phyloP scores from a whole-genome alignment of 2,329 filamentous ascomycete species.

The Ascochyta clinopodiicola region DNA sequence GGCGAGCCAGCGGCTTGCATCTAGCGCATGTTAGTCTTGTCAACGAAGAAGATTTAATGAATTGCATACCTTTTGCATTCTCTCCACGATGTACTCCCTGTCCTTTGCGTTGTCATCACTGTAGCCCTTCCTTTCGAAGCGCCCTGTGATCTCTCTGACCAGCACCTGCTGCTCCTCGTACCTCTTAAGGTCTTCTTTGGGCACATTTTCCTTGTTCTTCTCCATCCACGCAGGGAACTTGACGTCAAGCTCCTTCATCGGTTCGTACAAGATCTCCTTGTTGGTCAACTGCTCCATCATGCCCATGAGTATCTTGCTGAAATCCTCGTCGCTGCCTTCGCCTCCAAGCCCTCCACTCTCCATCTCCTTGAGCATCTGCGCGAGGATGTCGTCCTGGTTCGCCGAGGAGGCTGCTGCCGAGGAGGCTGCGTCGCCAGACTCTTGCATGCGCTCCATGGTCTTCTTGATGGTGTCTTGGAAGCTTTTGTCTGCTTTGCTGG shows the following conservation, averaged over 20 bases:
- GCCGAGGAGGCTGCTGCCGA: conserved; percentile 71
- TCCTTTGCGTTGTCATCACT: conserved; percentile 81
- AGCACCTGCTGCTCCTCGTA: conserved; percentile 82
- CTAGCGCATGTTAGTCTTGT: conserved; percentile 54
- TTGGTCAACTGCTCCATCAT: conserved; percentile 99
- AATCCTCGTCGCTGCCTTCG: conserved; percentile 75
- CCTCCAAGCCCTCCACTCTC: conserved; percentile 65
- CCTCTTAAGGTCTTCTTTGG: conserved; percentile 73
- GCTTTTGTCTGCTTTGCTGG: conserved; percentile 63
- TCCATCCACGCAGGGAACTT: conserved; percentile 92
- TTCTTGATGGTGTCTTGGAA: conserved; percentile 93
- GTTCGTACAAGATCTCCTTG: conserved; percentile 97
- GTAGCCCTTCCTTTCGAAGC: conserved; percentile 85
- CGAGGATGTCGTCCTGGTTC: conserved; percentile 75
- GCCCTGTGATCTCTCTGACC: conserved; percentile 83
- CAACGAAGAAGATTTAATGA: background rate
- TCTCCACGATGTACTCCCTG: conserved; percentile 91
- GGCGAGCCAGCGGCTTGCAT: conserved; percentile 97
- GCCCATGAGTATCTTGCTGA: conserved; percentile 91
- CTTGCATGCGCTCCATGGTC: conserved; percentile 96
- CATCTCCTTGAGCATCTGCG: conserved; percentile 92
- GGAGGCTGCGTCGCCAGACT: conserved; percentile 83
- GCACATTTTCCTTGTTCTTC: conserved; percentile 72
- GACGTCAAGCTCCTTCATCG: conserved; percentile 94
- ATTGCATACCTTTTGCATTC: conserved; percentile 85